These are phyloP conservation scores for Maudiozyma pseudohumilis DNA, from an alignment of 805 yeast species.

Conservation along the genomic window DNA sequence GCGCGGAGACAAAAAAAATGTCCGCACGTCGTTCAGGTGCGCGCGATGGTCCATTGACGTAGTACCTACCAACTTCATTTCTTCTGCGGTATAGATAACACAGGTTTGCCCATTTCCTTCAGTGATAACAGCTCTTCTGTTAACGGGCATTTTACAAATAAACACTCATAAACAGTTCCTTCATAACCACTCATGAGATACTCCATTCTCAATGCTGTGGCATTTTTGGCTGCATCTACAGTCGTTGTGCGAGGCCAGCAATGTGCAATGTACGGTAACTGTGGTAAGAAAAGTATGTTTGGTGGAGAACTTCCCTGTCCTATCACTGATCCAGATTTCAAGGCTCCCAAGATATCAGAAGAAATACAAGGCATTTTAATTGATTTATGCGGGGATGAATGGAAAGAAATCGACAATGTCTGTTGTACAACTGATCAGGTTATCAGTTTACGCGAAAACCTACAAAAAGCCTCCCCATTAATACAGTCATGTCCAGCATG, in stretches of 20 bases:
- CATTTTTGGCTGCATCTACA: neutral
- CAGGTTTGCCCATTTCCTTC: too few relatives aligned
- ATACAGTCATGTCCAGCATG: conserved; percentile 95
- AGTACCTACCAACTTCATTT: too few relatives aligned
- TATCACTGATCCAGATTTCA: conserved; percentile 38
- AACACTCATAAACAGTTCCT: too few relatives aligned
- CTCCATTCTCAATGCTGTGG: too few relatives aligned
- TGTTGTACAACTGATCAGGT: conserved; percentile 71
- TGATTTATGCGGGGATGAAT: conserved; percentile 65
- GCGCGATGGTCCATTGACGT: too few relatives aligned
- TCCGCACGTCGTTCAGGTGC: too few relatives aligned
- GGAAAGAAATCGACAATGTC: conserved; percentile 38
- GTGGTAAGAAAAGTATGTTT: conserved; percentile 75
- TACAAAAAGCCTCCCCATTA: conserved; percentile 67
- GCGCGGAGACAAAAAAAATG: too few relatives aligned
- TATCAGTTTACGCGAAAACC: conserved; percentile 41
- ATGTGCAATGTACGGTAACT: conserved; percentile 35
- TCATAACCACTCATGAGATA: too few relatives aligned
- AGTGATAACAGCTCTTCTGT: too few relatives aligned
- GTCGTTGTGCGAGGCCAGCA: conserved; percentile 3
- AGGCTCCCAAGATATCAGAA: conserved; percentile 31
- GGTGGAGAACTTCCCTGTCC: conserved; percentile 79
- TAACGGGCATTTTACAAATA: too few relatives aligned
- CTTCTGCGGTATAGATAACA: too few relatives aligned
- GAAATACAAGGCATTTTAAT: conserved; percentile 39